Evolutionary conservation across 768 basidiomycete genomes (phyloP).

Genomic region (Suillus subluteus): DNA sequence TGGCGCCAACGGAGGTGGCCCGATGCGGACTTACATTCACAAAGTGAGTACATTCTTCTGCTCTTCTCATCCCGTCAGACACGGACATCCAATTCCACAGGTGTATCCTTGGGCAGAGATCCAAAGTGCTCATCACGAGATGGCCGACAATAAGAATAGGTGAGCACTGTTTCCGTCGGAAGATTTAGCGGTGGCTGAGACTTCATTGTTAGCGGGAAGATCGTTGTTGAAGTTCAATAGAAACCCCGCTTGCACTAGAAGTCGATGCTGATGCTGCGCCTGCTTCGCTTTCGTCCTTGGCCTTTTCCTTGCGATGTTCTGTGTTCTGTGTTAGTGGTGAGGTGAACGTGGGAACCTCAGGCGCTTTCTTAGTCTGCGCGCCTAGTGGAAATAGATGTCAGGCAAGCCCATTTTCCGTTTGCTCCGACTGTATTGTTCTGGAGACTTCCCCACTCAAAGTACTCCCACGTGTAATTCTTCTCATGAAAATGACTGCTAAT

Average conservation of each 20-base stretch:
- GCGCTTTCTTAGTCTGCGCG: too few relatives aligned
- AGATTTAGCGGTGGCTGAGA: not conserved
- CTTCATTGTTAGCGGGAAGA: conserved; percentile 33
- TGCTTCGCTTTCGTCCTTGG: conserved; percentile 37
- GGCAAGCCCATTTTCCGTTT: too few relatives aligned
- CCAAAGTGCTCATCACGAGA: conserved; percentile 78
- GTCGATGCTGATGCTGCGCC: conserved; percentile 33
- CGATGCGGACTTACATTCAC: conserved; percentile 76
- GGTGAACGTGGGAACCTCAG: too few relatives aligned
- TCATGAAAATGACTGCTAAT: too few relatives aligned
- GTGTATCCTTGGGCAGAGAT: conserved; percentile 83
- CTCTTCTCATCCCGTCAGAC: conserved; percentile 18
- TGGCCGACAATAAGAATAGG: conserved; percentile 74
- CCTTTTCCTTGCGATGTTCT: conserved; percentile 65
- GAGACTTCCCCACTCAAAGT: too few relatives aligned
- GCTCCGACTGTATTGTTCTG: too few relatives aligned
- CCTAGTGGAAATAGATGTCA: too few relatives aligned
- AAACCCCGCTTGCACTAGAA: conserved; percentile 20
- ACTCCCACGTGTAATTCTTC: too few relatives aligned
- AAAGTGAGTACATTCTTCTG: conserved; percentile 49
- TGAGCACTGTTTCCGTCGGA: conserved; percentile 21
- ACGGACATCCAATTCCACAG: conserved; percentile 39
- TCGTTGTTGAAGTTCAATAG: conserved; percentile 29
- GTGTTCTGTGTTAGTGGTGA: conserved; percentile 5
- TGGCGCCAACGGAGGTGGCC: conserved; percentile 55